phyloP scores from a whole-genome alignment of 495 filamentous ascomycete species.

The Aspergillus taichungensis region DNA sequence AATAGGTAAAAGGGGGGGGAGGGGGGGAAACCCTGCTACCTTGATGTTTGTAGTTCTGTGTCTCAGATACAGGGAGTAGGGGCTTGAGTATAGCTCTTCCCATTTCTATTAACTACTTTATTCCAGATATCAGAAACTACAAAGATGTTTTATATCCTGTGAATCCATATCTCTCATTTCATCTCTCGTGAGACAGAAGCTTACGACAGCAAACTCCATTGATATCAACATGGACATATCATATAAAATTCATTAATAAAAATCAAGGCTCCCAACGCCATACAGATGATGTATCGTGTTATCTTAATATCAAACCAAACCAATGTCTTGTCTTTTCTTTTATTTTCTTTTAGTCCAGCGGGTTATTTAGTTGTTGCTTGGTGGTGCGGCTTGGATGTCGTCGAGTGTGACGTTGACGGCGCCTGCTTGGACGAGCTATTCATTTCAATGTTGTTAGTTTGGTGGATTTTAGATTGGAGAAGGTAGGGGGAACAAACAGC shows the following conservation, averaged over 20 bases:
- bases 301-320: background rate
- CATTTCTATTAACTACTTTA: no score
- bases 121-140: no score
- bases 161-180: no score
- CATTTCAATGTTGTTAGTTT: constrained; percentile 9
- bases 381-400: constrained; percentile 49
- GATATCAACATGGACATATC: background rate
- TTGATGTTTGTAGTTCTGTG: no score
- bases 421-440: constrained; percentile 83
- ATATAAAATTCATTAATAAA: background rate
- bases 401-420: constrained; percentile 79
- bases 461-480: constrained; percentile 1
- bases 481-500: constrained; percentile 56
- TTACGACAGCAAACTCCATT: background rate
- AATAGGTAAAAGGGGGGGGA: no score
- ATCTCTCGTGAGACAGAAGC: no score
- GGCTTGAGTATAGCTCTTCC: no score
- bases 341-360: no score
- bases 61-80: no score
- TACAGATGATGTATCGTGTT: background rate
- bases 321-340: background rate
- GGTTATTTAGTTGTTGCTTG: no score
- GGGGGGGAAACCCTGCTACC: no score
- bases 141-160: no score
- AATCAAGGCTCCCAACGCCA: background rate